Percentiles rank a stretch among this genome's conserved stretches.
These are phyloP conservation scores for Adansonia madagascariensis DNA, from an alignment of 441 rosid species.

Conservation along the genomic window DNA sequence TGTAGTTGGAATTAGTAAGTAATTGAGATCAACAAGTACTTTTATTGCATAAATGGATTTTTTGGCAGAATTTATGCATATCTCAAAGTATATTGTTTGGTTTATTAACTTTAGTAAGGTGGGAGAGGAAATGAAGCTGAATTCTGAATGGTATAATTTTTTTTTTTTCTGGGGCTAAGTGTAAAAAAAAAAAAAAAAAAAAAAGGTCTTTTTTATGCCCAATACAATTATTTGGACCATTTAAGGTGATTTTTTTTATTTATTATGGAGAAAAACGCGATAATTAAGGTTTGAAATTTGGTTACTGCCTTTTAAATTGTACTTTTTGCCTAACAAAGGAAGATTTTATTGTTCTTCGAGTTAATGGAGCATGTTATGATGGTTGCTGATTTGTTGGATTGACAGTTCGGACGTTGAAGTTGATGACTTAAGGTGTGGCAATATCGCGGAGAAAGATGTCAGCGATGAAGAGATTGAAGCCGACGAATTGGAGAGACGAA, in stretches of 20 bases:
- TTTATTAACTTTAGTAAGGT: no score
- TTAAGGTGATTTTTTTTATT: background rate
- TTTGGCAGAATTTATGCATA: background rate
- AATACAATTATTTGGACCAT: background rate
- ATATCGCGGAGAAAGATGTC: conserved; percentile 83
- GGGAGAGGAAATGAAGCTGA: background rate
- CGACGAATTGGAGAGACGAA: conserved; percentile 39
- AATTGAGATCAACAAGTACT: background rate
- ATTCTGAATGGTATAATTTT: background rate
- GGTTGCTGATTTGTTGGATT: conserved; percentile 27
- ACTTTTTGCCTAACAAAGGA: no score
- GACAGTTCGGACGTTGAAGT: conserved; percentile 66
- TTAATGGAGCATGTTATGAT: conserved; percentile 26
- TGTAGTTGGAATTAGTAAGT: background rate
- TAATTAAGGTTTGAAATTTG: no score
- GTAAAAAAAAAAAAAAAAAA: no score
- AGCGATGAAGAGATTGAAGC: conserved; percentile 95
- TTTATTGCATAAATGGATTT: background rate
- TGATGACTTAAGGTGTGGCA: conserved; percentile 73
- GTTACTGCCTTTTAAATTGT: no score
- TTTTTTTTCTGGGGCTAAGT: no score
- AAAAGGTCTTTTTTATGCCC: no score
- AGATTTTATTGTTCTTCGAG: background rate
- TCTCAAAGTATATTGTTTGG: background rate
- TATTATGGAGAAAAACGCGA: no score